These are phyloP conservation scores for Zizania palustris DNA, from an alignment of 202 grass and related monocot species.

Conservation along the genomic window DNA sequence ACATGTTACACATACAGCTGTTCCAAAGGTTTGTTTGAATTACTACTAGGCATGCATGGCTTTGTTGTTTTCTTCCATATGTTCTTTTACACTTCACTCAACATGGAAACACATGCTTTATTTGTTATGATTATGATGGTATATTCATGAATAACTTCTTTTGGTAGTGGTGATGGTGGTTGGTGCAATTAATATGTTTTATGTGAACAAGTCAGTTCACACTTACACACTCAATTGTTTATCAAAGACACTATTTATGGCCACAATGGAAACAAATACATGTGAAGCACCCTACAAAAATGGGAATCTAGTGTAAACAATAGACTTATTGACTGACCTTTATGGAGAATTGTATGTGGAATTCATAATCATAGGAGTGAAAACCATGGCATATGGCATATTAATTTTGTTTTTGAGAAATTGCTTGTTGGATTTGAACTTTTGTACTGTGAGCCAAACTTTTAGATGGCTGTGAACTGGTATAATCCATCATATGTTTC, in stretches of 20 bases:
- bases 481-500: not conserved
- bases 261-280: not conserved
- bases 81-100: slow-evolving; percentile 10
- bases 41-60: not conserved
- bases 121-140: not conserved
- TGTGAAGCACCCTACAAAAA: not conserved
- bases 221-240: not conserved
- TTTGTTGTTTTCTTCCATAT: not conserved
- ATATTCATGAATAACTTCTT: not conserved
- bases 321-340: not conserved
- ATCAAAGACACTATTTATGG: too few species aligned
- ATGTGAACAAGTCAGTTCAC: not conserved
- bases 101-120: not conserved
- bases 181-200: not conserved
- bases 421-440: not conserved
- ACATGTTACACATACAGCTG: slow-evolving; percentile 91
- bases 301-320: not conserved
- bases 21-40: slow-evolving; percentile 68
- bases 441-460: not conserved
- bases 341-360: not conserved
- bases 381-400: not conserved
- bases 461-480: slow-evolving; percentile 2
- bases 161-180: not conserved
- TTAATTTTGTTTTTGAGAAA: not conserved
- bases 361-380: not conserved